These are phyloP conservation scores for Trichoderma cornu-damae DNA, from an alignment of 2,329 filamentous ascomycete genomes.

Conservation along the genomic window DNA sequence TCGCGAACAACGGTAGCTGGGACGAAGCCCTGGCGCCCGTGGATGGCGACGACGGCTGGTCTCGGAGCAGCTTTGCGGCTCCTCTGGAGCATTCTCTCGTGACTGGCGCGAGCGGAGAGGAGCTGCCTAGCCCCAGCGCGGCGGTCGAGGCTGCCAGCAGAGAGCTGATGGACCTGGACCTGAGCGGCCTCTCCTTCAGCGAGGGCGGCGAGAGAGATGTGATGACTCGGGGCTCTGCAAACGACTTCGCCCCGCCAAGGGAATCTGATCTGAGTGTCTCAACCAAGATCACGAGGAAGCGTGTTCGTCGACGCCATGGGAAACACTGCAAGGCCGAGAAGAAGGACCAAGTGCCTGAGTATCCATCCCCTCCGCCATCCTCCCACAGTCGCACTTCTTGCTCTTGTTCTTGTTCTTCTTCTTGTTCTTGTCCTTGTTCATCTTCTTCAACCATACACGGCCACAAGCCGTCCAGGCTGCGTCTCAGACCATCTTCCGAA, in stretches of 20 bases:
- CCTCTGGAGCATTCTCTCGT: slow-evolving; percentile 33
- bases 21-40: slow-evolving; percentile 75
- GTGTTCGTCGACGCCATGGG: slow-evolving; percentile 35
- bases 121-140: slow-evolving; percentile 46
- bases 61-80: slow-evolving; percentile 28
- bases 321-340: slow-evolving; percentile 32
- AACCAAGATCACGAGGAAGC: slow-evolving; percentile 46
- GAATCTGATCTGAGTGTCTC: slow-evolving; percentile 37
- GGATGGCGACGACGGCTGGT: slow-evolving; percentile 40
- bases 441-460: slow-evolving; percentile 25
- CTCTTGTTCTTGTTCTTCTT: too few species aligned
- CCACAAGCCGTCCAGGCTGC: slow-evolving; percentile 26
- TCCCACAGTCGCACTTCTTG: slow-evolving; percentile 18
- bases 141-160: slow-evolving; percentile 50
- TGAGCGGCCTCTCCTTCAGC: slow-evolving; percentile 37
- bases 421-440: too few species aligned
- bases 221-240: slow-evolving; percentile 30
- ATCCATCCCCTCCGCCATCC: background rate
- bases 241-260: slow-evolving; percentile 31
- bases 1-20: slow-evolving; percentile 67
- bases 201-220: slow-evolving; percentile 32
- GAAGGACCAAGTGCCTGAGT: slow-evolving; percentile 21
- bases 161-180: slow-evolving; percentile 40
- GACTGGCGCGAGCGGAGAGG: slow-evolving; percentile 33
- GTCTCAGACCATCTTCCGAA: slow-evolving; percentile 25